phyloP scores from a whole-genome alignment of 2,329 filamentous ascomycete species.

The Ceratocystis huliohia region DNA sequence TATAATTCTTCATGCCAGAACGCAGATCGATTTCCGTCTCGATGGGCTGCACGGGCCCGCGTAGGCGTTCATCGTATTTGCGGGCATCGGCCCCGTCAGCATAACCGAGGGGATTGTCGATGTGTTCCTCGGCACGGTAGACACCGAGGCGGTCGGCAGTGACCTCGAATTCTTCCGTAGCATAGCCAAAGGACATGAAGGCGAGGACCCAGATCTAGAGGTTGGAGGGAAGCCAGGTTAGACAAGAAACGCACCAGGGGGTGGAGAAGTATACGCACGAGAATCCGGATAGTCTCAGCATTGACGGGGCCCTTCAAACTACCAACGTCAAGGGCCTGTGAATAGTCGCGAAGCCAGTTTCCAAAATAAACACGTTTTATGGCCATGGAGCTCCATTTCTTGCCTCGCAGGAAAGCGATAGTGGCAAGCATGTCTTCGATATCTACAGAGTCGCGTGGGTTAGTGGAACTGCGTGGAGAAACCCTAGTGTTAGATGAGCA shows the following conservation, averaged over 20 bases:
- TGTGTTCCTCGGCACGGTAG: conserved; percentile 59
- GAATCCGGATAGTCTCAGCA: conserved; percentile 61
- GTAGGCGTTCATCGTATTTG: conserved; percentile 65
- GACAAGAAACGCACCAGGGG: neutral
- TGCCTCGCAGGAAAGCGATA: conserved; percentile 61
- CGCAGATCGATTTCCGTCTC: conserved; percentile 61
- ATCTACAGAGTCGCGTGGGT: conserved; percentile 33
- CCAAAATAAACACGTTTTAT: conserved; percentile 72
- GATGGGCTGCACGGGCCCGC: conserved; percentile 58
- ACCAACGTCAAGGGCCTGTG: conserved; percentile 69
- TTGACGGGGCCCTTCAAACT: conserved; percentile 61
- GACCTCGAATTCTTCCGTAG: conserved; percentile 68
- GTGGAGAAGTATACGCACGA: conserved; percentile 34
- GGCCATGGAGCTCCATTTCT: conserved; percentile 73
- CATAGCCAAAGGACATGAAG: conserved; percentile 57
- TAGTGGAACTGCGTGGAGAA: neutral
- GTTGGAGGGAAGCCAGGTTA: neutral
- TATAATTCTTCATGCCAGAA: conserved; percentile 99
- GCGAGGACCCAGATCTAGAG: conserved; percentile 44
- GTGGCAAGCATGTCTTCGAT: conserved; percentile 74
- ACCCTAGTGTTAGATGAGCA: neutral
- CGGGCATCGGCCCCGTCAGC: conserved; percentile 66
- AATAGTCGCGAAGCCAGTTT: conserved; percentile 79
- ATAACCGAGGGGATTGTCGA: conserved; percentile 69
- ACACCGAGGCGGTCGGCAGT: conserved; percentile 63